Conservation (phyloP, 1,284 basidiomycete species). For the Earliella scabrosa region DNA sequence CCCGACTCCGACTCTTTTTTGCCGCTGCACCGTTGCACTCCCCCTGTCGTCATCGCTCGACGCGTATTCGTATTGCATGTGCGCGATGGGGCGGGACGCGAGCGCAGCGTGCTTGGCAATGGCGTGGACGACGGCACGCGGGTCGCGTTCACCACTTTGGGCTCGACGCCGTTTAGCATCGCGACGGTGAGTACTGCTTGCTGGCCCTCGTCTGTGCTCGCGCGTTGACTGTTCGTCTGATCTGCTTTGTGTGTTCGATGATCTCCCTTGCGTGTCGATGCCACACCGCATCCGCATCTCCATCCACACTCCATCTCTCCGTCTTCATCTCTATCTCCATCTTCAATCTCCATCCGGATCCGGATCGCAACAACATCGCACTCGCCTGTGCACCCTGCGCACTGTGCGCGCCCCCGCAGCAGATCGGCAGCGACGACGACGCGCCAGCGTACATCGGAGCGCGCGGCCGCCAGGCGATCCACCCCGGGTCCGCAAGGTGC, state of each 20-base stretch:
- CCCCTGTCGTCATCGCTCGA: too few relatives aligned
- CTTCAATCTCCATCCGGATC: too few relatives aligned
- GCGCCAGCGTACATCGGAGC: constrained; percentile 11
- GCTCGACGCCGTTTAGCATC: constrained; percentile 17
- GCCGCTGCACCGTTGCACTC: too few relatives aligned
- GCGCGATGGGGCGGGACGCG: not conserved
- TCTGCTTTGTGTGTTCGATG: not conserved
- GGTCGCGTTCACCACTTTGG: constrained; percentile 15
- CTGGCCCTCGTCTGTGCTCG: not conserved
- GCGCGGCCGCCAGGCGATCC: constrained; percentile 12
- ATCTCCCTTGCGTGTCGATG: not conserved
- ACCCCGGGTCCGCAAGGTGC: constrained; percentile 17
- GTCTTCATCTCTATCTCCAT: too few relatives aligned
- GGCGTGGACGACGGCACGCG: constrained; percentile 3
- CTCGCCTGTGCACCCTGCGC: too few relatives aligned
- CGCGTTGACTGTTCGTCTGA: not conserved
- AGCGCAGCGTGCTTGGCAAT: constrained; percentile 9
- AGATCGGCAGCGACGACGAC: not conserved
- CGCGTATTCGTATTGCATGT: too few relatives aligned
- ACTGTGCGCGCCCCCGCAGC: too few relatives aligned
- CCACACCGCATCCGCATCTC: too few relatives aligned
- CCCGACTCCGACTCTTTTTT: too few relatives aligned
- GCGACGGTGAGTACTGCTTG: constrained; percentile 6
- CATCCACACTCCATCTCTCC: too few relatives aligned
- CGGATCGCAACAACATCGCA: too few relatives aligned